Percentiles rank a stretch among this genome's conserved stretches.
Evolutionary conservation across 2,329 filamentous ascomycete species (phyloP).

Genomic region (Iodosphaeria phyllophila): DNA sequence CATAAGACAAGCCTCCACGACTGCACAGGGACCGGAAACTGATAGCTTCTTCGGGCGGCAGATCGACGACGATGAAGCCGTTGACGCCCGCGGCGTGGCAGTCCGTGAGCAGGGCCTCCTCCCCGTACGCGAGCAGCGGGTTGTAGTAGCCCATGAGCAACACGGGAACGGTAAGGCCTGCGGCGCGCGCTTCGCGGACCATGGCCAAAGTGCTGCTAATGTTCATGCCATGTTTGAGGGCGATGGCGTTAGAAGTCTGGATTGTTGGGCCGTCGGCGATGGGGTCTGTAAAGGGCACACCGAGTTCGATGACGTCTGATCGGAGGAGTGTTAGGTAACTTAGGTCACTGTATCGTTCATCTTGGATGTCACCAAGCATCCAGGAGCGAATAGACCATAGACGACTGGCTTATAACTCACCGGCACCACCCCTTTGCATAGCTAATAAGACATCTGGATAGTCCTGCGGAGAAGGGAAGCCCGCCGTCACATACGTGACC

Average conservation of each 20-base stretch:
- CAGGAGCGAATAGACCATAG: slow-evolving; percentile 2
- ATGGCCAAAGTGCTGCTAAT: slow-evolving; percentile 64
- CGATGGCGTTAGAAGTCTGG: slow-evolving; percentile 83
- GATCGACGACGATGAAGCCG: slow-evolving; percentile 90
- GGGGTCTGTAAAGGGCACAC: slow-evolving; percentile 91
- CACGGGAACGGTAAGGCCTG: slow-evolving; percentile 64
- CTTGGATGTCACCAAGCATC: too few species aligned
- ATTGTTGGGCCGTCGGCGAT: slow-evolving; percentile 97
- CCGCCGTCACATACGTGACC: slow-evolving; percentile 91
- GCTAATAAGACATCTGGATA: slow-evolving; percentile 71
- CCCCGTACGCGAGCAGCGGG: slow-evolving; percentile 82
- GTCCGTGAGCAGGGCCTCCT: slow-evolving; percentile 73
- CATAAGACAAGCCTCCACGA: slow-evolving; percentile 71
- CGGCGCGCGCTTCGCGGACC: slow-evolving; percentile 60
- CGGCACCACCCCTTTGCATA: slow-evolving; percentile 83
- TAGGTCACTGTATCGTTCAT: too few species aligned
- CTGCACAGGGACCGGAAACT: slow-evolving; percentile 76
- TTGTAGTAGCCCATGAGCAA: slow-evolving; percentile 99
- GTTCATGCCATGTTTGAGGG: slow-evolving; percentile 76
- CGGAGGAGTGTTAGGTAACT: slow-evolving; percentile 1
- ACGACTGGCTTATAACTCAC: slow-evolving; percentile 25
- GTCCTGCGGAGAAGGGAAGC: slow-evolving; percentile 67
- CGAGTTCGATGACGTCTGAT: slow-evolving; percentile 82
- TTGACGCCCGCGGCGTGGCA: slow-evolving; percentile 74
- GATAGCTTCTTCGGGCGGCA: slow-evolving; percentile 89